Evolutionary conservation across 2,329 filamentous ascomycete genomes (phyloP).

Genomic region (Phoma herbarum): DNA sequence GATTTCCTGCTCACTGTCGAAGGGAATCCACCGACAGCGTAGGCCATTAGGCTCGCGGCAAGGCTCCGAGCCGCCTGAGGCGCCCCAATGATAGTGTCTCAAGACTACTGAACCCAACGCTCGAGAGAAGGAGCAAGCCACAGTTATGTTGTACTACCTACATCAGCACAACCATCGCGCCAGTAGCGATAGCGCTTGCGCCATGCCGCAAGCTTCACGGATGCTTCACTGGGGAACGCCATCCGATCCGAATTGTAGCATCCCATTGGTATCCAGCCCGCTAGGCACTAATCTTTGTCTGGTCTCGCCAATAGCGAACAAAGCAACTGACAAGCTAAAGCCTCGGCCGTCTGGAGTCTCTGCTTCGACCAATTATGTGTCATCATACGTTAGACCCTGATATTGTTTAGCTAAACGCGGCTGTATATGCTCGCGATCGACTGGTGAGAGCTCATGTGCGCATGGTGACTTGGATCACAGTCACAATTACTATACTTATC

Average conservation of each 20-base stretch:
- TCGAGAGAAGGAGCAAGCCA: conserved; percentile 9
- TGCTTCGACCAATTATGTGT: conserved; percentile 25
- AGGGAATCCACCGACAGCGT: neutral
- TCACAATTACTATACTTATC: conserved; percentile 20
- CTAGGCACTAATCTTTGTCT: conserved; percentile 23
- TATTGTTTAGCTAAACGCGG: conserved; percentile 31
- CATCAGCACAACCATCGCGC: conserved; percentile 15
- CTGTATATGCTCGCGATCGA: conserved; percentile 30
- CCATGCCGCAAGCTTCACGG: conserved; percentile 22
- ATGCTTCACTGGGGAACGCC: conserved; percentile 18
- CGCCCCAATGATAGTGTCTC: neutral
- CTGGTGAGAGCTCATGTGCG: conserved; percentile 22
- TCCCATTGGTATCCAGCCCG: conserved; percentile 20
- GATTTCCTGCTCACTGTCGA: neutral
- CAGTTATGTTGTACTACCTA: conserved; percentile 17
- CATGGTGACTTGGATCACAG: conserved; percentile 13
- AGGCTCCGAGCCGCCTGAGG: conserved; percentile 2
- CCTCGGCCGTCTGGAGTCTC: conserved; percentile 20
- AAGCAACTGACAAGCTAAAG: conserved; percentile 25
- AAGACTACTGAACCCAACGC: neutral
- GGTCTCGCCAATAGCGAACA: conserved; percentile 29
- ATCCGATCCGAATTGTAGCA: conserved; percentile 24
- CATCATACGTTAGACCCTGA: conserved; percentile 19
- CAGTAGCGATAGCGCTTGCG: conserved; percentile 26
- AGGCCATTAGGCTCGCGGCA: neutral